A percentile compares a stretch with the other conserved stretches of the same genome.
phyloP scores from a whole-genome alignment of 768 basidiomycete genomes.

The Coprinopsis sp. region DNA sequence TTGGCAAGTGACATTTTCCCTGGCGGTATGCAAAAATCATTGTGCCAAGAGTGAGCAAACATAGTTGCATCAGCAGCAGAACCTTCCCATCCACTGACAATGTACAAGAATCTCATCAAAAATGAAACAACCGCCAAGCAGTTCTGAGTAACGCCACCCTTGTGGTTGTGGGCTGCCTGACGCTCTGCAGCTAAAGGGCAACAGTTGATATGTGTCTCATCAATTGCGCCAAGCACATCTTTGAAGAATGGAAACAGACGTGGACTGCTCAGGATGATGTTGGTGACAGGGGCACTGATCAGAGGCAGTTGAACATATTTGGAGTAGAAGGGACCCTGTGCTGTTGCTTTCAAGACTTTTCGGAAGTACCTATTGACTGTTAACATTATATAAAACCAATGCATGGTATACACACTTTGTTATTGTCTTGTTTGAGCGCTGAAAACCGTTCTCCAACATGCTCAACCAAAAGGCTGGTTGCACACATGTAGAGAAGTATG shows the following conservation, averaged over 20 bases:
- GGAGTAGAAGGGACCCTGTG: constrained; percentile 7
- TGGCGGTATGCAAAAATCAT: constrained; percentile 21
- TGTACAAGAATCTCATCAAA: constrained; percentile 31
- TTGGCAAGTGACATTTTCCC: constrained; percentile 27
- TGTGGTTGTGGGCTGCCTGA: constrained; percentile 19
- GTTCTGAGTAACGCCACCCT: constrained; percentile 35
- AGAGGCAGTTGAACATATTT: constrained; percentile 16
- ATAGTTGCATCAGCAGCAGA: constrained; percentile 30
- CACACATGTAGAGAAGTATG: constrained; percentile 4
- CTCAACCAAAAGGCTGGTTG: neutral
- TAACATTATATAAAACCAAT: constrained; percentile 16
- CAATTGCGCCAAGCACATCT: constrained; percentile 23
- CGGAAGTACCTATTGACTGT: constrained; percentile 24
- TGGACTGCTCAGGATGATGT: constrained; percentile 18
- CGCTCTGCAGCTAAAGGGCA: constrained; percentile 14
- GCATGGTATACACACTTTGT: neutral
- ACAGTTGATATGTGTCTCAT: constrained; percentile 28
- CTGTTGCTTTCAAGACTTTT: neutral
- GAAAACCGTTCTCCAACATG: constrained; percentile 8
- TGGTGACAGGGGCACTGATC: constrained; percentile 11
- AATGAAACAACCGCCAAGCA: constrained; percentile 31
- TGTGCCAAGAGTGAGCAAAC: constrained; percentile 25
- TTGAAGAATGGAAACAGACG: constrained; percentile 23
- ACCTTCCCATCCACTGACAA: constrained; percentile 38
- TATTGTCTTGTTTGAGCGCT: constrained; percentile 2